Conservation (phyloP, 805 yeast species). For the Lipomyces chichibuensis region DNA sequence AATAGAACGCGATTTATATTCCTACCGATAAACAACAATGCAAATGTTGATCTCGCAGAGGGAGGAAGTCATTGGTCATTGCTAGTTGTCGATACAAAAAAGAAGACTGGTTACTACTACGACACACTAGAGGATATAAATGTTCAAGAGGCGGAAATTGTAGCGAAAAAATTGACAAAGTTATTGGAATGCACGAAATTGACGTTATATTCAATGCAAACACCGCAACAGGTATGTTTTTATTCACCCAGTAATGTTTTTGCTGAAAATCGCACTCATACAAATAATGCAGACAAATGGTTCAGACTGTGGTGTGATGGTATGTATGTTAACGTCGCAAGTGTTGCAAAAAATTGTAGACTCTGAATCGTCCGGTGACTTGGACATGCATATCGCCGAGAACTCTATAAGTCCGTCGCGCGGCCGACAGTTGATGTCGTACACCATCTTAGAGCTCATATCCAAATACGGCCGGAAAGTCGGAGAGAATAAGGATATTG, state of each 20-base stretch:
- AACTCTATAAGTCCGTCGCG: conserved; percentile 11
- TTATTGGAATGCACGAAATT: conserved; percentile 23
- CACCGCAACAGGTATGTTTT: conserved; percentile 30
- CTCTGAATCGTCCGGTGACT: background rate
- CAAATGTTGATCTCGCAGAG: conserved; percentile 59
- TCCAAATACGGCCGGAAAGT: conserved; percentile 27
- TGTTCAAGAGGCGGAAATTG: conserved; percentile 44
- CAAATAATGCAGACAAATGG: conserved; percentile 22
- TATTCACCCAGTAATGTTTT: background rate
- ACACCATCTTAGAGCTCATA: conserved; percentile 27
- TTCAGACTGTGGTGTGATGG: conserved; percentile 38
- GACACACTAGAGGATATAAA: conserved; percentile 61
- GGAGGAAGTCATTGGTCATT: conserved; percentile 82
- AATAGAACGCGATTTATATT: conserved; percentile 57
- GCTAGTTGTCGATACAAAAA: conserved; percentile 55
- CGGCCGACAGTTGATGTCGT: conserved; percentile 31
- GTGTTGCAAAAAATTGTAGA: conserved; percentile 25
- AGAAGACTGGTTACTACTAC: conserved; percentile 55
- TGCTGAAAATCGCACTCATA: background rate
- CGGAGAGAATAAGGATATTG: conserved; percentile 11
- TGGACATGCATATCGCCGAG: conserved; percentile 10
- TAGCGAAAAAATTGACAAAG: conserved; percentile 43
- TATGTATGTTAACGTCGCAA: conserved; percentile 35
- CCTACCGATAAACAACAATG: conserved; percentile 69
- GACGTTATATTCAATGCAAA: conserved; percentile 13